Evolutionary conservation across 2,329 filamentous ascomycete genomes (phyloP).

Genomic region (Aspergillus ochraceus): DNA sequence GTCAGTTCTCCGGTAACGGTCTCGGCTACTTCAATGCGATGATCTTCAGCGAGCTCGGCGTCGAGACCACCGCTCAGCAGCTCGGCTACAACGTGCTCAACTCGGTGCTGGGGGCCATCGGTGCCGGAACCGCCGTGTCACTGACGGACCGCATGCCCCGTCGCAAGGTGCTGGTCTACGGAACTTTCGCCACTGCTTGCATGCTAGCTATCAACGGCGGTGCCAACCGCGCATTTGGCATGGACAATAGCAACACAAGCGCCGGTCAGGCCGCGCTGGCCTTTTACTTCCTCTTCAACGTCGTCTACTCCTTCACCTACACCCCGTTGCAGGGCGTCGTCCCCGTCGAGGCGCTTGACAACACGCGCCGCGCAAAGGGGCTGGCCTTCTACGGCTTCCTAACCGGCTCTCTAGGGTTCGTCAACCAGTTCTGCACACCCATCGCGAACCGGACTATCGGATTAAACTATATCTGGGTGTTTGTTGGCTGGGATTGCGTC

Average conservation of each 20-base stretch:
- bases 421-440: constrained; percentile 8
- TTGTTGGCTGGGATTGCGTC: constrained; percentile 11
- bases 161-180: constrained; percentile 47
- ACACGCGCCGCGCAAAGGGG: constrained; percentile 6
- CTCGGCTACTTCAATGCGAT: constrained; percentile 11
- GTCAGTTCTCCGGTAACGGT: constrained; percentile 11
- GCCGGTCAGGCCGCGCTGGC: constrained; percentile 5
- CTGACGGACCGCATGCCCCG: constrained; percentile 50
- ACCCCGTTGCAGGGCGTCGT: constrained; percentile 11
- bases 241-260: neutral
- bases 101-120: constrained; percentile 48
- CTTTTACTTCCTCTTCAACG: constrained; percentile 11
- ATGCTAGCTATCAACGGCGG: constrained; percentile 8
- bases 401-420: constrained; percentile 8
- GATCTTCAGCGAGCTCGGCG: constrained; percentile 8
- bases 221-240: constrained; percentile 1
- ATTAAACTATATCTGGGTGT: constrained; percentile 10
- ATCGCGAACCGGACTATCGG: constrained; percentile 4
- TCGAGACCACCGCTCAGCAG: constrained; percentile 7
- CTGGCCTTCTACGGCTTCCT: constrained; percentile 11
- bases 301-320: constrained; percentile 8
- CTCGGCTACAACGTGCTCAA: constrained; percentile 43
- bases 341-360: constrained; percentile 11
- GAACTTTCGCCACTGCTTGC: constrained; percentile 35
- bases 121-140: constrained; percentile 43